Evolutionary conservation across 768 basidiomycete species (phyloP).

Genomic region (Mrakia hoshinonis): DNA sequence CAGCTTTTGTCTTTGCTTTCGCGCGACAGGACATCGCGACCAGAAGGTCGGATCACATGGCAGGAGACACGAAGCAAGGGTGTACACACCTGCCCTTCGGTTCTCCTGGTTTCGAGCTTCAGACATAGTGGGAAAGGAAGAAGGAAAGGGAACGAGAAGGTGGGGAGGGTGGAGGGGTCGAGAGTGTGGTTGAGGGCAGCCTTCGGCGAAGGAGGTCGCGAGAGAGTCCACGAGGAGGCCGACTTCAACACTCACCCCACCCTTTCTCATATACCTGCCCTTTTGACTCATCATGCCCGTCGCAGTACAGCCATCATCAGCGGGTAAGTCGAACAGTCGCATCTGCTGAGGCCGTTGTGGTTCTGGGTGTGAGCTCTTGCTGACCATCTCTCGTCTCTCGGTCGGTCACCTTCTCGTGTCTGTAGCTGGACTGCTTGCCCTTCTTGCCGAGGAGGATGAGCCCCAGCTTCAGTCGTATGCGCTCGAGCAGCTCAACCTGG

Average conservation of each 20-base stretch:
- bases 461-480: slow-evolving; percentile 83
- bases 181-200: not conserved
- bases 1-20: not conserved
- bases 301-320: slow-evolving; percentile 1
- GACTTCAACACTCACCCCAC: not conserved
- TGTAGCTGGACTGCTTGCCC: slow-evolving; percentile 75
- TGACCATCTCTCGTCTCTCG: not conserved
- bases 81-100: slow-evolving; percentile 12
- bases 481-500: slow-evolving; percentile 64
- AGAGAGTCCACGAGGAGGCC: too few species aligned
- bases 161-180: not conserved
- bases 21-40: too few species aligned
- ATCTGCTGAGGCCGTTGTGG: slow-evolving; percentile 27
- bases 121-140: not conserved
- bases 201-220: not conserved
- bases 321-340: slow-evolving; percentile 50
- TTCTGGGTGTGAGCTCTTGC: not conserved
- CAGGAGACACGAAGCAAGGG: not conserved
- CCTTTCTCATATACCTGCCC: slow-evolving; percentile 42
- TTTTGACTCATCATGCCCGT: slow-evolving; percentile 42
- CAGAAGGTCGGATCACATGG: not conserved
- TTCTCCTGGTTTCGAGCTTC: slow-evolving; percentile 24
- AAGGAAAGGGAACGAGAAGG: not conserved
- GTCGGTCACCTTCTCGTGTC: not conserved
- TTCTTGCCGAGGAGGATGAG: slow-evolving; percentile 72